Conservation (phyloP, 768 basidiomycete species). For the Tubosaeta sp. region DNA sequence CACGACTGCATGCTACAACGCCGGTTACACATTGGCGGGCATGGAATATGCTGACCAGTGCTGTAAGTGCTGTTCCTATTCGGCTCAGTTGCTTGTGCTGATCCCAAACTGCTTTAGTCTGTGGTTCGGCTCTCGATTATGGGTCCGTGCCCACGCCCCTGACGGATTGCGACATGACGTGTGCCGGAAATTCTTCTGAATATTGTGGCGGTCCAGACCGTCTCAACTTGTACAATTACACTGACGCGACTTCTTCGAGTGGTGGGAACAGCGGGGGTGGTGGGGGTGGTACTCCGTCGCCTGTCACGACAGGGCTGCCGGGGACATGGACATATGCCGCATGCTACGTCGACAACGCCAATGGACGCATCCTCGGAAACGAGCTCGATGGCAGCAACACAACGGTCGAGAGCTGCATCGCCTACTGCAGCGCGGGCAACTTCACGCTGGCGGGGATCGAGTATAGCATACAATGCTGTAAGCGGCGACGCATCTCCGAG, state of each 20-base stretch:
- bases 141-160: constrained; percentile 35
- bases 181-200: constrained; percentile 36
- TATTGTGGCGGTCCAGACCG: constrained; percentile 72
- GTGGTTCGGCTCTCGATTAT: constrained; percentile 13
- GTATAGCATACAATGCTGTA: constrained; percentile 51
- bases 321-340: constrained; percentile 54
- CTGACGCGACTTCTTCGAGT: background rate
- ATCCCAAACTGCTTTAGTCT: constrained; percentile 36
- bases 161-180: constrained; percentile 47
- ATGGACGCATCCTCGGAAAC: constrained; percentile 56
- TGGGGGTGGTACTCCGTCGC: constrained; percentile 30
- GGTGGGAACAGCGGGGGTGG: constrained; percentile 34
- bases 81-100: constrained; percentile 33
- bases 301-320: constrained; percentile 51
- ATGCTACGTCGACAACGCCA: constrained; percentile 70
- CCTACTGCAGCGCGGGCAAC: constrained; percentile 48
- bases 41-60: constrained; percentile 46
- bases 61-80: constrained; percentile 33
- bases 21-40: constrained; percentile 40
- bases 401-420: constrained; percentile 65
- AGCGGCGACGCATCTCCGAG: constrained; percentile 19
- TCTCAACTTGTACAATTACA: constrained; percentile 19
- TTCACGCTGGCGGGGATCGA: constrained; percentile 71
- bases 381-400: constrained; percentile 36
- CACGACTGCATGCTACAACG: constrained; percentile 42